Evolutionary conservation across 1,284 basidiomycete species (phyloP), one percentile per base, ranked within the genome.

Genomic region (Peniophora sp.): DNA sequence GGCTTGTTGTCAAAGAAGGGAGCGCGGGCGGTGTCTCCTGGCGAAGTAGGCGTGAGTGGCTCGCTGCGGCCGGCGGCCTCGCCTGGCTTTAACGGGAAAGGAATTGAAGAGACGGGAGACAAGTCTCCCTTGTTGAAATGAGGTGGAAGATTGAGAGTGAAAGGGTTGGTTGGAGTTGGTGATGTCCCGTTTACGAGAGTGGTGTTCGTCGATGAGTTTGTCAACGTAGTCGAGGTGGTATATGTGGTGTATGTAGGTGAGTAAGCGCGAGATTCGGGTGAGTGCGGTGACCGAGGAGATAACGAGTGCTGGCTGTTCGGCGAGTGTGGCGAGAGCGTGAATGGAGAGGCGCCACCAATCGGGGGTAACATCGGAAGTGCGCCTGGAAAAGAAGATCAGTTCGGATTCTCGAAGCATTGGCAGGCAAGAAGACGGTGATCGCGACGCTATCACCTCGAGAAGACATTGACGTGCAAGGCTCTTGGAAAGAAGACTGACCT

Each of bases 1-100:
- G 38, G 32, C 52, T 52, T 23, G 54, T 70, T 72, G 52, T 79
- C 75, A 56, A 78, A 74, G 62, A 78, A 77, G 2, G 71, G 66
- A 44, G 70, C 55, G 34, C 61, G 55, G 2, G 55, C 52, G 14
- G 38, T 20, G 16, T 41, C 38, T n/a, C n/a, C 16, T 8, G 38
- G 38, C n/a, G 54, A 49, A 3, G 55, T 58, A 17, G 69, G 64
- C 2, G 65, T 63, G 9, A 61, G 58, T 17, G 70, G 71, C 14
- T 67, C 64, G 22, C 60, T 61, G 2, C 69, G 72, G 35, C 67
- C 60, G 8, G 66, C 64, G 12, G 48, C 6, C 49, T 25, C 45
- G 45, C 53, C 41, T n/a, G 53, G 57, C 32, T 32, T 55, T 45
- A 50, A 11, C 11, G 55, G 58, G 52, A 59, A 58, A 70, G 72